Percentiles rank a stretch among this genome's conserved stretches.
Evolutionary conservation across 768 basidiomycete genomes (phyloP).

Genomic region (Psilocybe tampanensis): DNA sequence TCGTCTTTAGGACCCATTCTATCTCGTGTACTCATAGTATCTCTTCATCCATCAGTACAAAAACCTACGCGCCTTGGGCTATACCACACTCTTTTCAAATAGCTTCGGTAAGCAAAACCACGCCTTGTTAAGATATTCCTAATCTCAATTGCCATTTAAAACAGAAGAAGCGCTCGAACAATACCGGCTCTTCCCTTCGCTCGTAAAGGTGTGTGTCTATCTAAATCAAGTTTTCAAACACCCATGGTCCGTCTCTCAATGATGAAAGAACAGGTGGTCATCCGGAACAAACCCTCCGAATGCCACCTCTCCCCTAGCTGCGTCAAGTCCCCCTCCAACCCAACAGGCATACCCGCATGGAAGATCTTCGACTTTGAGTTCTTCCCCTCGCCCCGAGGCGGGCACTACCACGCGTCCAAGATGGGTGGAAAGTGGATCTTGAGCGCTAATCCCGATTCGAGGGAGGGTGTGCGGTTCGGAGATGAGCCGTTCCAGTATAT

Average conservation of each 20-base stretch:
- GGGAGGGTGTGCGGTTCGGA: constrained; percentile 1
- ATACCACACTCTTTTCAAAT: constrained; percentile 27
- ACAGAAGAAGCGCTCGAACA: constrained; percentile 26
- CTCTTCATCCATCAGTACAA: constrained; percentile 20
- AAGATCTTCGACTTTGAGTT: constrained; percentile 36
- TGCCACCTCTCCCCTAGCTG: constrained; percentile 28
- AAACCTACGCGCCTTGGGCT: constrained; percentile 24
- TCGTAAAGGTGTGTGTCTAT: constrained; percentile 27
- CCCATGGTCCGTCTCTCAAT: too few species aligned
- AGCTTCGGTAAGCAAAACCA: constrained; percentile 22
- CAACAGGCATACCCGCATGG: constrained; percentile 37
- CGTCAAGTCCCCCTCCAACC: constrained; percentile 27
- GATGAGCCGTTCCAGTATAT: constrained; percentile 26
- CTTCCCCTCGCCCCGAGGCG: constrained; percentile 21
- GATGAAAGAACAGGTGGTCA: constrained; percentile 23
- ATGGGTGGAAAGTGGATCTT: constrained; percentile 34
- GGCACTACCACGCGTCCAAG: constrained; percentile 15
- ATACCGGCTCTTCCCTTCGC: constrained; percentile 33
- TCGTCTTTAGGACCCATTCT: background rate
- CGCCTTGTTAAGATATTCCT: background rate
- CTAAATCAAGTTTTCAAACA: too few species aligned
- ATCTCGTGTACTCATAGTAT: background rate
- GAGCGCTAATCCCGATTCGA: constrained; percentile 28
- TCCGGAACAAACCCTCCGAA: constrained; percentile 25
- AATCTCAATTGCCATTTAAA: too few species aligned